Evolutionary conservation across 371 early-diverging fungal genomes (phyloP), one percentile per base, ranked within the genome.

Genomic region (Rhizopus microsporus): DNA sequence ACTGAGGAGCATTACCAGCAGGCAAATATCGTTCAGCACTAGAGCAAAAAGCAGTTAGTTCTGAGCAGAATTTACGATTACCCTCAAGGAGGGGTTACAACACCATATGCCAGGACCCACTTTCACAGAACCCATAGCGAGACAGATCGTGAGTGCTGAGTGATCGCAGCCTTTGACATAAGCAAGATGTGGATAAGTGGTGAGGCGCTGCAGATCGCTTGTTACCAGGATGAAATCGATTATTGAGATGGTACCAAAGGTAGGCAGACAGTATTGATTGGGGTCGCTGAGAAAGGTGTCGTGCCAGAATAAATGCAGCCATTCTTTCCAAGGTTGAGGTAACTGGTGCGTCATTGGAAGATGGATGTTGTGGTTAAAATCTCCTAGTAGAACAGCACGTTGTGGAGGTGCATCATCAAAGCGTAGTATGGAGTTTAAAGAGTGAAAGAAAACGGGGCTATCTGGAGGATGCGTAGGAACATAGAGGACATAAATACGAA

Each of bases 401-500:
- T 31, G 51, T 35, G 52, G 12, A 39, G 52, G 1, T 12, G 54
- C 43, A 46, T 38, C n/a, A 7, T 35, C 7, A 23, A 13, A 32
- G 2, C 1, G 30, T 15, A 29, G n/a, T 5, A 15, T 34, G 29
- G n/a, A 56, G 10, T 45, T 7, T 12, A 42, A 23, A 7, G 35
- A 13, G 23, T 45, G 12, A 23, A 35, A 46, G 23, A 23, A 48
- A 5, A 33, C 5, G 8, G 23, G 44, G 5, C 43, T 13, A 10
- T 31, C 15, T 31, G 12, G 9, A 16, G 7, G 37, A 10, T 4
- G 37, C 17, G 38, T 43, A 16, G 58, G 58, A 8, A 37, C 58
- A 45, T 58, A 58, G 1, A 58, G 51, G 51, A 15, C 51, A 15
- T 15, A 58, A 58, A 4, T 35, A n/a, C 5, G 5, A 6, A 10